Evolutionary conservation across 2,329 filamentous ascomycete genomes (phyloP).

Genomic region (Dactylellina drechsleri): DNA sequence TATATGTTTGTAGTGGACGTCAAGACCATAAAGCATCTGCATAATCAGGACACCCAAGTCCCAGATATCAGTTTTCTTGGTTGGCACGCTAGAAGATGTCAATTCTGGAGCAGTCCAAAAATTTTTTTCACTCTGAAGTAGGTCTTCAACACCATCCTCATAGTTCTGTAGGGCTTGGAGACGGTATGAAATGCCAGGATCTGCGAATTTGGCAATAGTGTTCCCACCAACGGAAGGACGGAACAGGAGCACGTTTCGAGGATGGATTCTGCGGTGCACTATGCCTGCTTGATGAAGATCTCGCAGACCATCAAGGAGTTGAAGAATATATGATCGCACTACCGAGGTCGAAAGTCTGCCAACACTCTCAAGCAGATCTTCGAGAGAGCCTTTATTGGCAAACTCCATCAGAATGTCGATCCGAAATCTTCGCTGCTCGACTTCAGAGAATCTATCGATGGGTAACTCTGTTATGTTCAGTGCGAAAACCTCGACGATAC

Average conservation of each 20-base stretch:
- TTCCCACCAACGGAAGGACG: constrained; percentile 75
- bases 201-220: constrained; percentile 75
- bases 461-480: constrained; percentile 75
- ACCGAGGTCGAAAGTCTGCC: constrained; percentile 78
- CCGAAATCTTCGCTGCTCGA: constrained; percentile 61
- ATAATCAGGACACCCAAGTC: constrained; percentile 89
- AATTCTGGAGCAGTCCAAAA: constrained; percentile 42
- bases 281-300: constrained; percentile 87
- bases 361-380: constrained; percentile 82
- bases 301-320: constrained; percentile 86
- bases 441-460: constrained; percentile 60
- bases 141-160: constrained; percentile 23
- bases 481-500: constrained; percentile 81
- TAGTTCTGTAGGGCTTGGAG: constrained; percentile 39
- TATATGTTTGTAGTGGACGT: constrained; percentile 78
- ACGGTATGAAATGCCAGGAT: constrained; percentile 66
- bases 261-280: constrained; percentile 83
- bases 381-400: constrained; percentile 82
- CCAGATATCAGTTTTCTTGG: constrained; percentile 90
- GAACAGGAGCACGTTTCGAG: constrained; percentile 80
- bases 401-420: constrained; percentile 76
- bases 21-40: constrained; percentile 91
- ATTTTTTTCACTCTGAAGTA: constrained; percentile 11
- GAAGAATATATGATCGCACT: constrained; percentile 88
- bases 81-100: constrained; percentile 62